phyloP scores from a whole-genome alignment of 108 stramenopile genomes.

The Stephanodiscus triporus region DNA sequence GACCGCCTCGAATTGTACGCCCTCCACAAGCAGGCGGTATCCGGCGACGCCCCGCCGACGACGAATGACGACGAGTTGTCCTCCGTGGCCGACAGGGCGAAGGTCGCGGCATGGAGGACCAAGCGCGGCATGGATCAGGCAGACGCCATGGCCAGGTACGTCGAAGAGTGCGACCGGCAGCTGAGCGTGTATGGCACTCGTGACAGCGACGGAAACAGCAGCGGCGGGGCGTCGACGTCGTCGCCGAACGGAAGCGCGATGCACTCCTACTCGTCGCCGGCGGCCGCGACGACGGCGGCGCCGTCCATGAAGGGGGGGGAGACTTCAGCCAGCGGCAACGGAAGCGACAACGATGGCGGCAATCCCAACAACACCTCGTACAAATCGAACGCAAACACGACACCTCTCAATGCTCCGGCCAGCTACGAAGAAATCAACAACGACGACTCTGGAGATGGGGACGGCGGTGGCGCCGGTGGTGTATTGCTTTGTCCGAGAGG shows the following conservation, averaged over 20 bases:
- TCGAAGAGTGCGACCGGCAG: conserved; percentile 84
- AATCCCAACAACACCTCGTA: conserved; percentile 18
- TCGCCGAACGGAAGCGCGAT: not conserved
- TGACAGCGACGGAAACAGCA: conserved; percentile 9
- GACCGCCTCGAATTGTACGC: conserved; percentile 89
- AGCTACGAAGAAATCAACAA: not conserved
- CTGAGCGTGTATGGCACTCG: conserved; percentile 72
- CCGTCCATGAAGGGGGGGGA: not conserved
- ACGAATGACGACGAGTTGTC: conserved; percentile 17
- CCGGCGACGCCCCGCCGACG: conserved; percentile 70
- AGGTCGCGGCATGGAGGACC: conserved; percentile 74
- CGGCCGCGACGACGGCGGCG: conserved; percentile 5
- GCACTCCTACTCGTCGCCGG: conserved; percentile 2
- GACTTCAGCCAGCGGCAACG: not conserved
- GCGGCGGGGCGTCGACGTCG: not conserved
- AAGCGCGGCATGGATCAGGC: conserved; percentile 63
- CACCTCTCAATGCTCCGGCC: conserved; percentile 43
- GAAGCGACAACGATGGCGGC: not conserved
- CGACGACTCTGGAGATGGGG: not conserved
- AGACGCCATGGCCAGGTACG: conserved; percentile 78
- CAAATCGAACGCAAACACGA: conserved; percentile 10
- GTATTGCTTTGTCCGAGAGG: conserved; percentile 63
- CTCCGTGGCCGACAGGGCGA: conserved; percentile 79
- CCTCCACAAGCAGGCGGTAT: conserved; percentile 87
- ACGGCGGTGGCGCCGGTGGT: not conserved